A percentile compares a stretch with the other conserved stretches of the same genome.
These are phyloP conservation scores for Pelagomonas calceolata DNA, from an alignment of 108 stramenopile species.

Conservation along the genomic window DNA sequence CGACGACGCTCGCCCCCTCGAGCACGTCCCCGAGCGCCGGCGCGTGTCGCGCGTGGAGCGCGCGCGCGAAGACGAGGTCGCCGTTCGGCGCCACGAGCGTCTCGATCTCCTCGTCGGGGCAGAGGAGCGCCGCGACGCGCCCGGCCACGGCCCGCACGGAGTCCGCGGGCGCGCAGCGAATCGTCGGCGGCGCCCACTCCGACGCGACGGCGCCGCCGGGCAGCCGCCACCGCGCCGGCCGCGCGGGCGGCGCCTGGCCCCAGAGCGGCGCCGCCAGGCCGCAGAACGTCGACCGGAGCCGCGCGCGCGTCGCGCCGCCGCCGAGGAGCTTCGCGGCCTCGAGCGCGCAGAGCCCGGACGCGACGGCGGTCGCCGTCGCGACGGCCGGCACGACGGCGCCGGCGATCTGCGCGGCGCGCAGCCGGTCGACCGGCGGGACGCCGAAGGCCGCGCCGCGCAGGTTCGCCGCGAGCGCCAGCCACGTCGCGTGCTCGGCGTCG, in stretches of 20 bases:
- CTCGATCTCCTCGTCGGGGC: not conserved
- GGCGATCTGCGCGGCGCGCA: constrained; percentile 25
- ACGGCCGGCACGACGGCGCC: constrained; percentile 34
- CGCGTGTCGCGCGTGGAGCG: not conserved
- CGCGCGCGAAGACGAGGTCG: not conserved
- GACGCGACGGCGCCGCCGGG: not conserved
- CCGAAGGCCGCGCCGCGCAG: constrained; percentile 27
- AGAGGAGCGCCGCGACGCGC: not conserved
- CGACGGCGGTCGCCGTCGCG: constrained; percentile 34
- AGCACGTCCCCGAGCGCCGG: not conserved
- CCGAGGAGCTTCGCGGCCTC: constrained; percentile 57
- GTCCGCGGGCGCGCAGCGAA: not conserved
- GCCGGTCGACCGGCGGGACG: constrained; percentile 24
- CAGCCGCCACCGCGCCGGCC: not conserved
- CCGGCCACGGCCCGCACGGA: not conserved
- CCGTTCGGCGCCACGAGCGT: not conserved
- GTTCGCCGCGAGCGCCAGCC: constrained; percentile 24
- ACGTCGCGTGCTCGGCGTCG: constrained; percentile 16
- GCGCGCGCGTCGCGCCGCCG: not conserved
- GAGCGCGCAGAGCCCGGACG: constrained; percentile 49
- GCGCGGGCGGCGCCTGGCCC: not conserved
- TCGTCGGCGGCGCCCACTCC: not conserved
- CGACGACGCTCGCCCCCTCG: not conserved
- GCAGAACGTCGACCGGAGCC: not conserved
- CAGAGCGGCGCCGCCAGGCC: not conserved